A percentile compares a stretch with the other conserved stretches of the same genome.
Conservation (phyloP, 1,284 basidiomycete species). For the Psilocybe mexicana region DNA sequence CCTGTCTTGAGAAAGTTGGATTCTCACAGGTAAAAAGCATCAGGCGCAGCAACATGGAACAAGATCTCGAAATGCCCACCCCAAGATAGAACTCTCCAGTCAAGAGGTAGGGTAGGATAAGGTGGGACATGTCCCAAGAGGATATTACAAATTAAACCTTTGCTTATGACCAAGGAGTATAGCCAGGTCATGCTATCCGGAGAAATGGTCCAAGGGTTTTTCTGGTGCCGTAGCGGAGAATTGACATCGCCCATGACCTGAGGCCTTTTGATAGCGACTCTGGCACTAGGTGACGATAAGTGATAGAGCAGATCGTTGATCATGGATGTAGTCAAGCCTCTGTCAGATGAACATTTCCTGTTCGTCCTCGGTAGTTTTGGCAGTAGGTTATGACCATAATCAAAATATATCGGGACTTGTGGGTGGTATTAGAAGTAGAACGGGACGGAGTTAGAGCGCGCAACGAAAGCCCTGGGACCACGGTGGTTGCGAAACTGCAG, state of each 20-base stretch:
- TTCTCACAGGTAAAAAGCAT: not conserved
- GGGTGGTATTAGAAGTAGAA: constrained; percentile 24
- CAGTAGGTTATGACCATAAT: not conserved
- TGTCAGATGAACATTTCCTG: not conserved
- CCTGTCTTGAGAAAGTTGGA: not conserved
- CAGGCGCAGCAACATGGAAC: not conserved
- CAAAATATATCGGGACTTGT: not conserved
- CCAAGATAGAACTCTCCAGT: not conserved
- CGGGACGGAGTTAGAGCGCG: constrained; percentile 28
- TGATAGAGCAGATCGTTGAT: not conserved
- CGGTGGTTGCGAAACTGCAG: constrained; percentile 15
- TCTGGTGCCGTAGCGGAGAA: not conserved
- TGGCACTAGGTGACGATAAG: not conserved
- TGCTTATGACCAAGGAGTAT: not conserved
- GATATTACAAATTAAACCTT: not conserved
- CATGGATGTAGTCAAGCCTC: not conserved
- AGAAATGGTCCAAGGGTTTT: not conserved
- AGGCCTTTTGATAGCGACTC: not conserved
- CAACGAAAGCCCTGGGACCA: constrained; percentile 8
- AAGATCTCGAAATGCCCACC: not conserved
- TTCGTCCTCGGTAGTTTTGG: not conserved
- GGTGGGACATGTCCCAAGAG: not conserved
- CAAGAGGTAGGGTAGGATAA: not conserved
- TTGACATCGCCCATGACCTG: not conserved
- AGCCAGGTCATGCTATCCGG: not conserved